phyloP scores from a whole-genome alignment of 2,329 filamentous ascomycete genomes.

The Aspergillus tamarii region DNA sequence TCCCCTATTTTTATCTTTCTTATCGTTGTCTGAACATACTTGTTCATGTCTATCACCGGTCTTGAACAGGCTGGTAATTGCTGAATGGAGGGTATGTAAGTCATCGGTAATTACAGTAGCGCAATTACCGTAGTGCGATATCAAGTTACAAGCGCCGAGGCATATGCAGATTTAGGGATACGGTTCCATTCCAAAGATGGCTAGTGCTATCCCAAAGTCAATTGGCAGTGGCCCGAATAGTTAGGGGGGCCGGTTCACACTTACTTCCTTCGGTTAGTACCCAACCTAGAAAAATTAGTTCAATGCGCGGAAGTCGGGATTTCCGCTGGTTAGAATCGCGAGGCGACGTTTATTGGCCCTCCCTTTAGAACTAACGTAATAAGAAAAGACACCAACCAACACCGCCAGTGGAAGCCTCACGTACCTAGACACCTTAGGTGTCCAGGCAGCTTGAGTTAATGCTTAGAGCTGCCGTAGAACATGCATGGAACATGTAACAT shows the following conservation, averaged over 20 bases:
- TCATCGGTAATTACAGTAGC: slow-evolving; percentile 7
- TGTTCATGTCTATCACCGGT: background rate
- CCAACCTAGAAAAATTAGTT: slow-evolving; percentile 11
- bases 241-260: slow-evolving; percentile 8
- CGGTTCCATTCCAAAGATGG: slow-evolving; percentile 16
- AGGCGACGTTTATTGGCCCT: slow-evolving; percentile 15
- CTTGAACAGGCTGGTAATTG: background rate
- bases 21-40: background rate
- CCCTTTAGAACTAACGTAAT: slow-evolving; percentile 17
- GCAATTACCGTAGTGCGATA: slow-evolving; percentile 11
- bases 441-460: slow-evolving; percentile 7
- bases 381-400: slow-evolving; percentile 17
- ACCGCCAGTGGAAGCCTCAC: background rate
- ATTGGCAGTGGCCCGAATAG: slow-evolving; percentile 20
- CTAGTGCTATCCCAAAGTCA: slow-evolving; percentile 19
- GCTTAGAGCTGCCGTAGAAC: slow-evolving; percentile 39
- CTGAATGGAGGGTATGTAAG: background rate
- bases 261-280: background rate
- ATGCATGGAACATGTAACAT: slow-evolving; percentile 42
- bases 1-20: background rate
- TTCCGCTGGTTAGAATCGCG: slow-evolving; percentile 24
- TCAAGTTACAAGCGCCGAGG: slow-evolving; percentile 12
- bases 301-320: slow-evolving; percentile 23
- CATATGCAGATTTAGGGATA: slow-evolving; percentile 24
- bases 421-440: slow-evolving; percentile 6